phyloP scores from a whole-genome alignment of 371 early-diverging fungal species.

The Mucor saturninus region DNA sequence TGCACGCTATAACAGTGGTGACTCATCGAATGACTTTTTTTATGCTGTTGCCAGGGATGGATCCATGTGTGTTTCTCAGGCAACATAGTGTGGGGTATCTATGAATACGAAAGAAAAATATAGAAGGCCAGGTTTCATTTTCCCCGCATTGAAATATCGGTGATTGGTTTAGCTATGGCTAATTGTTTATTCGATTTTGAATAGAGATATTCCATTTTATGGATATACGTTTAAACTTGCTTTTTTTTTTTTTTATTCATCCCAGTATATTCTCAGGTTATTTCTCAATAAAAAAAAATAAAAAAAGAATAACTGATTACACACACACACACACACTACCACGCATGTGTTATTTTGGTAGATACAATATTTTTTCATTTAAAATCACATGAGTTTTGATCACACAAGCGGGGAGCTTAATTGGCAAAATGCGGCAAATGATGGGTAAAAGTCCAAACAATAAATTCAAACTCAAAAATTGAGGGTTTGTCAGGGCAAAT shows the following conservation, averaged over 20 bases:
- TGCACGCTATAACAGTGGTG: background rate
- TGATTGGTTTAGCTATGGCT: slow-evolving; percentile 4
- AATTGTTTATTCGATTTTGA: slow-evolving; percentile 19
- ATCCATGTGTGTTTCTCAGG: background rate
- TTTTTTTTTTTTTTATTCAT: background rate
- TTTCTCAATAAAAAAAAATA: background rate
- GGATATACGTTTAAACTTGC: slow-evolving; percentile 21
- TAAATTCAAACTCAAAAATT: slow-evolving; percentile 5
- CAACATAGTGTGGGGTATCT: no score
- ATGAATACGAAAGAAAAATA: background rate
- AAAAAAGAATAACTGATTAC: background rate
- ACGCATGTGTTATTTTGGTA: background rate
- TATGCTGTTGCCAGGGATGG: background rate
- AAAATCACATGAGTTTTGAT: slow-evolving; percentile 19
- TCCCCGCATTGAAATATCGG: background rate
- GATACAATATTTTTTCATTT: background rate
- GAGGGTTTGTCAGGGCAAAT: slow-evolving; percentile 25
- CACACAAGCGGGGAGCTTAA: background rate
- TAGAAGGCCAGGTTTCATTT: background rate
- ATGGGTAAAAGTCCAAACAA: slow-evolving; percentile 18
- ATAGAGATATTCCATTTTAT: slow-evolving; percentile 5
- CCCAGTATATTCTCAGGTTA: background rate
- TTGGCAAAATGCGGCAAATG: slow-evolving; percentile 29
- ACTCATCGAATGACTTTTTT: slow-evolving; percentile 1
- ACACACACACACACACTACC: background rate